Conservation (phyloP, 2,329 filamentous ascomycete species). For the Fusarium napiforme region DNA sequence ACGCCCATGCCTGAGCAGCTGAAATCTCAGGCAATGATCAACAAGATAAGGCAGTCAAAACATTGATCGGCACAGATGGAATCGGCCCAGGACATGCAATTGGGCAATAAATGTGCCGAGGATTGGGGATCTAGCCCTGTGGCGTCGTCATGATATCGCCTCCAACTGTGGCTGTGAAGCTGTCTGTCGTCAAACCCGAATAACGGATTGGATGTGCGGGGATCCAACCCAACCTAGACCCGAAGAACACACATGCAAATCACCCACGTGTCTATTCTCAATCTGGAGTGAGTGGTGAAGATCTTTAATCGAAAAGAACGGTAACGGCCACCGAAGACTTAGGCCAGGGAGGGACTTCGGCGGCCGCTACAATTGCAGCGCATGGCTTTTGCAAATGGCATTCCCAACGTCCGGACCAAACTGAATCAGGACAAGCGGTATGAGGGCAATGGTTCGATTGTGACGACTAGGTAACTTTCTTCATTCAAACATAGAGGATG, state of each 20-base stretch:
- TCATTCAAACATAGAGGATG: constrained; percentile 10
- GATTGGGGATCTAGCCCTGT: constrained; percentile 25
- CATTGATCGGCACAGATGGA: constrained; percentile 8
- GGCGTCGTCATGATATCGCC: constrained; percentile 27
- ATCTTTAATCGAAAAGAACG: constrained; percentile 26
- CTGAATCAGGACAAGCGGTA: constrained; percentile 39
- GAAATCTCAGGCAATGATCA: constrained; percentile 27
- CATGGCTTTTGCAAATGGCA: constrained; percentile 35
- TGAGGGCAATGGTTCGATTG: constrained; percentile 41
- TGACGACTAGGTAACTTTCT: constrained; percentile 27
- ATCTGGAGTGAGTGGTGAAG: constrained; percentile 29
- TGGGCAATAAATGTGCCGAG: not conserved
- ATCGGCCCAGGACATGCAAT: constrained; percentile 2
- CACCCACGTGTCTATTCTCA: constrained; percentile 34
- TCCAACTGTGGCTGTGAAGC: constrained; percentile 33
- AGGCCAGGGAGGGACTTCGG: constrained; percentile 30
- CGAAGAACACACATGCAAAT: constrained; percentile 24
- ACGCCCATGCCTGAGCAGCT: not conserved
- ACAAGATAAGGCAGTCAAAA: constrained; percentile 15
- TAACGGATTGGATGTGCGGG: constrained; percentile 3
- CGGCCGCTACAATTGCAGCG: constrained; percentile 33
- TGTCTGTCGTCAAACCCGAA: not conserved
- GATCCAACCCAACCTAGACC: constrained; percentile 6
- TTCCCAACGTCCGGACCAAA: constrained; percentile 33
- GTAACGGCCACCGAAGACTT: constrained; percentile 19